Evolutionary conservation across 768 basidiomycete species (phyloP), one percentile per base, ranked within the genome.

Genomic region (Leucocoprinus leucothites): DNA sequence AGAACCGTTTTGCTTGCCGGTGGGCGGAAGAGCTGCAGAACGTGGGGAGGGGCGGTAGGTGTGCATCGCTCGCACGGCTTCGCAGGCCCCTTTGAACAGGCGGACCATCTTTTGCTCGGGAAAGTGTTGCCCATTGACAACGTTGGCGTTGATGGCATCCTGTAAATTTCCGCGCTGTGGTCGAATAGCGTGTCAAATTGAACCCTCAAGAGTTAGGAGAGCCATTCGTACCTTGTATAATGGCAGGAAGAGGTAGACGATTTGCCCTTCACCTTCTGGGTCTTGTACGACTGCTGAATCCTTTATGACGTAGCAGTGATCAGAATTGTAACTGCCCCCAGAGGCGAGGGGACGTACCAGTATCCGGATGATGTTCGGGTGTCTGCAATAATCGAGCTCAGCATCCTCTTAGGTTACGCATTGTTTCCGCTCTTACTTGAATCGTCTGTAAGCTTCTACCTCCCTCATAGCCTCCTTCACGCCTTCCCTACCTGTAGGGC

Each of bases 231-330:
- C 91, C 78, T 91, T 88, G 75, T 94, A 98, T 31, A 93, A 77
- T 0, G 97, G 97, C 4, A 98, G 76, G 77, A 99, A 98, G 51
- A 98, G 85, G 69, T 97, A 98, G 26, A 97, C 93, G 55, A 98
- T 89, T 69, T 96, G 89, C 9, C 93, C 94, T 46, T 94, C 94
- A 13, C 92, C 94, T 57, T 89, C 87, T 31, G 90, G 87, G 64
- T 98, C 94, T 69, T 97, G 94, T 1, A 95, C 87, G 3, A 96
- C 92, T 1, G 94, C 92, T 13, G 94, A 95, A 65, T 98, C 94
- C 90, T 92, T 51, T 1, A 34, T 9, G n/a, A 34, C 38, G 22
- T 25, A 40, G 51, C 5, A 45, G 34, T 16, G 22, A 46, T 58
- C 21, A 53, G 7, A 34, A 31, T 5, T 31, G 11, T 21, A 19